A percentile compares a stretch with the other conserved stretches of the same genome.
Conservation (phyloP, 2,329 filamentous ascomycete genomes). For the Scleromitrula shiraiana region DNA sequence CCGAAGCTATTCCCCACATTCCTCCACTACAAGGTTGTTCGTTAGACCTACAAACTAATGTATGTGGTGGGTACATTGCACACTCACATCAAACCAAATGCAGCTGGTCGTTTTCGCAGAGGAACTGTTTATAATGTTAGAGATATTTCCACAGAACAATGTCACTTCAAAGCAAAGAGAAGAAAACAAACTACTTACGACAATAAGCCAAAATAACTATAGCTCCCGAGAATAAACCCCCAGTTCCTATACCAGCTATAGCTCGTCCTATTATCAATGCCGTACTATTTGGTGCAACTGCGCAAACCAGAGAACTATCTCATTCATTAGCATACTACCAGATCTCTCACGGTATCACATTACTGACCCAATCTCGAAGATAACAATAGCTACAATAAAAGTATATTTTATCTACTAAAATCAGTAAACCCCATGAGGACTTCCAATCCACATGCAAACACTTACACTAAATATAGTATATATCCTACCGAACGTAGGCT, state of each 20-base stretch:
- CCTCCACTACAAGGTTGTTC: constrained; percentile 11
- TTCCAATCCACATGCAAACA: background rate
- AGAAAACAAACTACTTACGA: constrained; percentile 4
- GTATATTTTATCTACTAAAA: constrained; percentile 25
- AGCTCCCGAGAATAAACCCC: constrained; percentile 33
- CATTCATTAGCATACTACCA: background rate
- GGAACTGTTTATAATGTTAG: constrained; percentile 22
- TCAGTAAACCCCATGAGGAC: background rate
- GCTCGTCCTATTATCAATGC: constrained; percentile 28
- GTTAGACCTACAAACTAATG: background rate
- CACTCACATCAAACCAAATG: constrained; percentile 23
- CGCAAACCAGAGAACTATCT: constrained; percentile 23
- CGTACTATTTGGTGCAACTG: constrained; percentile 25
- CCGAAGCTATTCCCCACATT: constrained; percentile 26
- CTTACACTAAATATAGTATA: constrained; percentile 25
- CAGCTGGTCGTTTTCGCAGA: constrained; percentile 23
- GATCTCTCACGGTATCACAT: background rate
- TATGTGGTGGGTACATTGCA: background rate
- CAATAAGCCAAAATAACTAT: constrained; percentile 25
- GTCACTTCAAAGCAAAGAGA: background rate
- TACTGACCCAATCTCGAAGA: constrained; percentile 28
- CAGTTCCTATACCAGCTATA: constrained; percentile 27
- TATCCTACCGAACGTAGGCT: constrained; percentile 28
- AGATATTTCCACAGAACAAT: constrained; percentile 19
- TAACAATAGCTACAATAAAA: constrained; percentile 24